Conservation (phyloP, 768 basidiomycete species). For the Pleurotus ostreatus region DNA sequence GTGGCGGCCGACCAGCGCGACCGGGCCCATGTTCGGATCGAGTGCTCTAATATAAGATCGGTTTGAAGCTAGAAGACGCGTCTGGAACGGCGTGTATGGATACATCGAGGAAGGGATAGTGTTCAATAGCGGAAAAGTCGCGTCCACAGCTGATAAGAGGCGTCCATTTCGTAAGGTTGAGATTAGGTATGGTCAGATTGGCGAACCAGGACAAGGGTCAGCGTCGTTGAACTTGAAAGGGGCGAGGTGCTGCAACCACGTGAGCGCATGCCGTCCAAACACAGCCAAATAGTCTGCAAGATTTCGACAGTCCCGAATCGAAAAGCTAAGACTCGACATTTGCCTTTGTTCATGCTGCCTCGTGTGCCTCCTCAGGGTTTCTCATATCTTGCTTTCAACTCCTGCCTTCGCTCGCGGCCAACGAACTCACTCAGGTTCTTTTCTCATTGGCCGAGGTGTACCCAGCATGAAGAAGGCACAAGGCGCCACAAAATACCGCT, state of each 20-base stretch:
- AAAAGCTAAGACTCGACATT: neutral
- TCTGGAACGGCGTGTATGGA: neutral
- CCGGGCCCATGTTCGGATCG: neutral
- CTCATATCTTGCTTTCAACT: conserved; percentile 55
- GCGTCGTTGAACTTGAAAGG: neutral
- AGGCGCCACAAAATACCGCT: conserved; percentile 13
- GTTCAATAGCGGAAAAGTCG: neutral
- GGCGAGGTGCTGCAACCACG: neutral
- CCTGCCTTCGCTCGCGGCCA: conserved; percentile 41
- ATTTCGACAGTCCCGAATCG: neutral
- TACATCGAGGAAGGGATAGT: neutral
- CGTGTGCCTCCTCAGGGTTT: conserved; percentile 46
- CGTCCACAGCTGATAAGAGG: neutral
- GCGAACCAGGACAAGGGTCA: conserved; percentile 3
- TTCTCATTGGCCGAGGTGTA: conserved; percentile 33
- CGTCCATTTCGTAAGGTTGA: neutral
- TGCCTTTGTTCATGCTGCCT: conserved; percentile 38
- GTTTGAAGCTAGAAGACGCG: neutral
- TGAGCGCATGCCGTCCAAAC: conserved; percentile 1
- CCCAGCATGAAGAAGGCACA: conserved; percentile 20
- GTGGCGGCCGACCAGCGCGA: neutral
- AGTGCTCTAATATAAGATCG: neutral
- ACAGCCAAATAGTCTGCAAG: neutral
- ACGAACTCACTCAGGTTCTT: conserved; percentile 29
- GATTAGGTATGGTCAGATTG: conserved; percentile 7